Evolutionary conservation across 2,329 filamentous ascomycete species (phyloP), one percentile per base, ranked within the genome.

Genomic region (Ophiostoma australiae): DNA sequence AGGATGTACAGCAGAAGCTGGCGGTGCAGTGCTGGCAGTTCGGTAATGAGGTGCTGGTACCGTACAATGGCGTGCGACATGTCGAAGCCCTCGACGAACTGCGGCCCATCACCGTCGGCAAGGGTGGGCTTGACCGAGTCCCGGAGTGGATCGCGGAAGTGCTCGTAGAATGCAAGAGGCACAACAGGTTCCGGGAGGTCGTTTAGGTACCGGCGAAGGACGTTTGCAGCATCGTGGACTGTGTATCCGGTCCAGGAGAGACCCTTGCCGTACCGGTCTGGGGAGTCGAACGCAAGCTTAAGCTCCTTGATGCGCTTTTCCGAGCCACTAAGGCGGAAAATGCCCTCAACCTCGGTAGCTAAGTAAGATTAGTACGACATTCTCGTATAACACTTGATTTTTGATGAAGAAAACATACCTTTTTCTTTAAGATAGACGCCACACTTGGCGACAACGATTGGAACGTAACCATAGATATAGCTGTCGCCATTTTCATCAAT

Each of bases 241-340:
- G 95, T 99, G 79, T 97, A 99, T 67, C 95, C 95, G 67, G 93
- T 91, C 95, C 95, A 99, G 76, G 97, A 92, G 35, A 99, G 85
- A 20, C 95, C 95, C 81, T 99, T 99, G 70, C 95, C 95, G 79
- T 97, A 99, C 76, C 94, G 87, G 77, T 97, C 93, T 58, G 95
- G 95, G 0, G 94, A 97, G 80, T 98, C 92, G 80, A 99, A 99
- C 3, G 93, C 87, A 37, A 86, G 88, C 80, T 96, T 94, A 39
- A 99, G 87, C 79, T 98, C 95, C 80, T 98, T 99, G 82, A 99
- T 99, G 73, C 95, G 91, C 82, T 97, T 98, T 78, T 97, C 94
- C 48, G 95, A 98, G 69, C 95, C 95, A 78, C 91, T 97, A 63
- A 99, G 84, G 65, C 95, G 93, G 78, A 99, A 99, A 72, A 99